phyloP scores from a whole-genome alignment of 768 basidiomycete genomes.

The Leucocoprinus sp. region DNA sequence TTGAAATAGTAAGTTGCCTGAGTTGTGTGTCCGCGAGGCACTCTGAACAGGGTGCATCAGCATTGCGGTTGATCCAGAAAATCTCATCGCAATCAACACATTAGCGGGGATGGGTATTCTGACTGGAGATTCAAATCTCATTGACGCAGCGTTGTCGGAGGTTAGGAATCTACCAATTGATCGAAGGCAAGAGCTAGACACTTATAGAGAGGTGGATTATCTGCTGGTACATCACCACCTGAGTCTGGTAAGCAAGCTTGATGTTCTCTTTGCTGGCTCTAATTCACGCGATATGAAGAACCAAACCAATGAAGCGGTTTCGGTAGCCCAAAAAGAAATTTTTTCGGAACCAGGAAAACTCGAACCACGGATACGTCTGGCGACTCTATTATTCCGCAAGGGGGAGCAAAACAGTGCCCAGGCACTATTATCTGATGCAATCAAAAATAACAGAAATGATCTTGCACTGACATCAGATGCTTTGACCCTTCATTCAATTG shows the following conservation, averaged over 20 bases:
- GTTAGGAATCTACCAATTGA: constrained; percentile 63
- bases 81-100: constrained; percentile 72
- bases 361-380: constrained; percentile 45
- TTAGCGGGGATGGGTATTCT: constrained; percentile 88
- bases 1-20: constrained; percentile 62
- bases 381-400: constrained; percentile 44
- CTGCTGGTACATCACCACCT: constrained; percentile 68
- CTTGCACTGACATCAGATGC: constrained; percentile 30
- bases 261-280: neutral
- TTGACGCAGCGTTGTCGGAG: constrained; percentile 84
- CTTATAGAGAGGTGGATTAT: constrained; percentile 58
- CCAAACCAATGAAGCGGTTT: constrained; percentile 38
- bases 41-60: constrained; percentile 28
- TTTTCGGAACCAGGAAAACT: constrained; percentile 44
- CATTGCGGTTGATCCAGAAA: constrained; percentile 69
- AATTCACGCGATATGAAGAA: constrained; percentile 27
- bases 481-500: constrained; percentile 44
- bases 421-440: constrained; percentile 34
- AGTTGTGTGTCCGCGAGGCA: neutral
- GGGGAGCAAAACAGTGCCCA: constrained; percentile 33
- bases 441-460: constrained; percentile 17
- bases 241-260: constrained; percentile 45
- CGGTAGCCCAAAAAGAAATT: constrained; percentile 49
- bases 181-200: constrained; percentile 58
- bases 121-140: constrained; percentile 65